Conservation (phyloP, 306 rosid species). For the Castanospermum australe region DNA sequence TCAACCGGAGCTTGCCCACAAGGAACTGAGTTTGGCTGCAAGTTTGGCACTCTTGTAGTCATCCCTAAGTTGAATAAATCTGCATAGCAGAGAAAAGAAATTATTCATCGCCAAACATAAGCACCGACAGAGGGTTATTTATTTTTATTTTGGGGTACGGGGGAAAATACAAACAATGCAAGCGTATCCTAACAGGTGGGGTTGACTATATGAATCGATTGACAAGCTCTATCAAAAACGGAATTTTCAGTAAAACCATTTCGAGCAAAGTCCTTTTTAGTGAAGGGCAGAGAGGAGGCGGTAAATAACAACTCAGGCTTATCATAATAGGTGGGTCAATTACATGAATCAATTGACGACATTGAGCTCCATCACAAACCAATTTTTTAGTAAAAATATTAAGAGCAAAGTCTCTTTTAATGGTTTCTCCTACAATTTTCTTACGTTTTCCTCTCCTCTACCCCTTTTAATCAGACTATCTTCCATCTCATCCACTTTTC, state of each 20-base stretch:
- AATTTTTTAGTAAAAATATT: background rate
- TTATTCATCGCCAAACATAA: conserved; percentile 26
- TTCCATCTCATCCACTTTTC: background rate
- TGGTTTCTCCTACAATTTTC: background rate
- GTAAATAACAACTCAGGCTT: no score
- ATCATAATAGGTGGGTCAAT: background rate
- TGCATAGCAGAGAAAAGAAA: conserved; percentile 37
- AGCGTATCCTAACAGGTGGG: no score
- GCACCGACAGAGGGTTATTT: background rate
- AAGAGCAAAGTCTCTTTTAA: background rate
- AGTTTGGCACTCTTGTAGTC: conserved; percentile 98
- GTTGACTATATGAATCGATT: no score
- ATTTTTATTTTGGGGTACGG: background rate
- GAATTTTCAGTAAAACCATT: no score
- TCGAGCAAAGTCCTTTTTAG: no score
- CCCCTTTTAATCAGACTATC: background rate
- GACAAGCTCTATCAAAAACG: no score
- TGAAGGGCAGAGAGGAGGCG: no score
- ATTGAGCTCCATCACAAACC: background rate
- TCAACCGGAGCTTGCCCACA: conserved; percentile 69
- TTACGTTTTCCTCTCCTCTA: background rate
- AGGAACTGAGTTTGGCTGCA: conserved; percentile 80
- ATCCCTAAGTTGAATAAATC: conserved; percentile 94
- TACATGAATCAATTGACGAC: background rate
- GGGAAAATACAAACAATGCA: no score